phyloP scores from a whole-genome alignment of 345 rosid species.

The Eucalyptus paniculata region DNA sequence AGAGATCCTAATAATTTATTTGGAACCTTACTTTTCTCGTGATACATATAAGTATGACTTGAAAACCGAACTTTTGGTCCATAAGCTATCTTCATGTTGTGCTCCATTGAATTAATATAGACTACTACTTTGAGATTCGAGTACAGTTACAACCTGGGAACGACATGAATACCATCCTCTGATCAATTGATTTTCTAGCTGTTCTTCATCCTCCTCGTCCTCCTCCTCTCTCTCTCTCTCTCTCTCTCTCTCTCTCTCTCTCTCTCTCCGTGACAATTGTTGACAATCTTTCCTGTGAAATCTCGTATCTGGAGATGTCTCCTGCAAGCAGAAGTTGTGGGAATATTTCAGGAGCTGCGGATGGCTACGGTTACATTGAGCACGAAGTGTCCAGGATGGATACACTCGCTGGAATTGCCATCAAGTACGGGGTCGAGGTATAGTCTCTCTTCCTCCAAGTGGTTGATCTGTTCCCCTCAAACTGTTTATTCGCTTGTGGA shows the following conservation, averaged over 20 bases:
- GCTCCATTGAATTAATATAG: neutral
- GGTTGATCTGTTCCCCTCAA: neutral
- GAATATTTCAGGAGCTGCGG: neutral
- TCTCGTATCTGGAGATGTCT: neutral
- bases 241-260: neutral
- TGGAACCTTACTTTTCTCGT: neutral
- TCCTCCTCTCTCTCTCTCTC: neutral
- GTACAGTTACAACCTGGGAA: neutral
- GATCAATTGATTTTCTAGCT: neutral
- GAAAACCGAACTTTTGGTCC: neutral
- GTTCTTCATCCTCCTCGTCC: neutral
- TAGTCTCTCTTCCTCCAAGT: neutral
- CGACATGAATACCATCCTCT: neutral
- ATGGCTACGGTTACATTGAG: neutral
- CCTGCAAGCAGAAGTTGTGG: neutral
- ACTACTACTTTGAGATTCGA: neutral
- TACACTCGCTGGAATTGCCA: conserved; percentile 32
- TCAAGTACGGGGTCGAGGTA: conserved; percentile 34
- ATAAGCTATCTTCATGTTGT: neutral
- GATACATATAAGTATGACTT: neutral
- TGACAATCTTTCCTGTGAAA: neutral
- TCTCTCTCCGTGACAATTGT: neutral
- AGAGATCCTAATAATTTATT: neutral
- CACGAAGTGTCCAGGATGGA: conserved; percentile 19
- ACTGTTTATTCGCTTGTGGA: neutral